phyloP scores from a whole-genome alignment of 768 basidiomycete genomes.

The Clavaria fumosa region DNA sequence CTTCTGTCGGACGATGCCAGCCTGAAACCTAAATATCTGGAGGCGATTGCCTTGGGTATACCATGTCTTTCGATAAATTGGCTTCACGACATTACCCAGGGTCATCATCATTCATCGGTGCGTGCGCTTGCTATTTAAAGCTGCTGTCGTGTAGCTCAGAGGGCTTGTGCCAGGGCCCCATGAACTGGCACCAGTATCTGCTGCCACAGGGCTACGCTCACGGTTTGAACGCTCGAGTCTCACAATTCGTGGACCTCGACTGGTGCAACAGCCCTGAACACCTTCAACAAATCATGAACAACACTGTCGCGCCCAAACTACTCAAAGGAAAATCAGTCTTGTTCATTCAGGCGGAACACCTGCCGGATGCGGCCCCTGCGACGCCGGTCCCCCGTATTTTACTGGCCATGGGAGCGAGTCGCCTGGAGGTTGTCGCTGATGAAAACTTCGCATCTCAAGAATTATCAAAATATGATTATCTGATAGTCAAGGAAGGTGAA shows the following conservation, averaged over 20 bases:
- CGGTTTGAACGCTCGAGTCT: constrained; percentile 19
- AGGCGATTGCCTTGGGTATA: constrained; percentile 73
- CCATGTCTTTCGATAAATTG: constrained; percentile 59
- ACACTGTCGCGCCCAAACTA: constrained; percentile 38
- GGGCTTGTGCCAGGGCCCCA: constrained; percentile 24
- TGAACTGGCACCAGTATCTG: constrained; percentile 51
- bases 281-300: constrained; percentile 42
- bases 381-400: constrained; percentile 49
- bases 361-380: constrained; percentile 32
- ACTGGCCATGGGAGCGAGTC: constrained; percentile 59
- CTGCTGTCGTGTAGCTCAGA: too few relatives aligned
- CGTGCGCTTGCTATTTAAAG: too few relatives aligned
- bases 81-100: too few relatives aligned
- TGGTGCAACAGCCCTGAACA: constrained; percentile 37
- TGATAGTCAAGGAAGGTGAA: constrained; percentile 40
- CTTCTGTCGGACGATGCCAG: constrained; percentile 49
- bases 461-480: constrained; percentile 34
- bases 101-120: too few relatives aligned
- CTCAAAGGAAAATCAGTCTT: constrained; percentile 41
- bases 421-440: constrained; percentile 51
- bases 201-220: constrained; percentile 42
- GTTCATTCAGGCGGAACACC: constrained; percentile 41
- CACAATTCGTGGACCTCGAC: constrained; percentile 32
- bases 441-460: constrained; percentile 24
- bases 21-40: constrained; percentile 66